Evolutionary conservation across 768 basidiomycete species (phyloP).

Genomic region (Wakefieldia striispora): DNA sequence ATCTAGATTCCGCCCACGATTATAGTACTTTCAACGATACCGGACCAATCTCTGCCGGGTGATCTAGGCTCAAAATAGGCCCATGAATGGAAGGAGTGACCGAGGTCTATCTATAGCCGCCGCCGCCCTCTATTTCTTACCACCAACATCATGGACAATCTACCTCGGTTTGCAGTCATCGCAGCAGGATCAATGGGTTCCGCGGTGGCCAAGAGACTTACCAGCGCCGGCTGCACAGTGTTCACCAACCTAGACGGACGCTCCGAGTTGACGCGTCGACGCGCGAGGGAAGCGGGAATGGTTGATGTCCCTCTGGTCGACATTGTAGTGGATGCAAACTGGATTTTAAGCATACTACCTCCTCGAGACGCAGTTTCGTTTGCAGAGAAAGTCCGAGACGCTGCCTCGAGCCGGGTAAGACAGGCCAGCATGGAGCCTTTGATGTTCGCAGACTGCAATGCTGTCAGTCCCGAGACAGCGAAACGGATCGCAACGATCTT

Average conservation of each 20-base stretch:
- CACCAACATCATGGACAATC: slow-evolving; percentile 15
- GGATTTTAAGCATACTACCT: slow-evolving; percentile 58
- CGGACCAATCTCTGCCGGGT: not conserved
- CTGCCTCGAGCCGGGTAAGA: not conserved
- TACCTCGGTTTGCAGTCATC: slow-evolving; percentile 43
- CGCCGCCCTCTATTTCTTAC: slow-evolving; percentile 4
- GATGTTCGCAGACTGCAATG: slow-evolving; percentile 57
- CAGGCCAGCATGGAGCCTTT: slow-evolving; percentile 9
- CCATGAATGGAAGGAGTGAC: slow-evolving; percentile 1
- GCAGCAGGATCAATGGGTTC: slow-evolving; percentile 62
- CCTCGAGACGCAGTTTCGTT: slow-evolving; percentile 51
- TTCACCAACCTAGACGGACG: slow-evolving; percentile 55
- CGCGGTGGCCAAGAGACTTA: slow-evolving; percentile 49
- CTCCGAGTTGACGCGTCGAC: slow-evolving; percentile 47
- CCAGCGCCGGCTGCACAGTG: slow-evolving; percentile 47
- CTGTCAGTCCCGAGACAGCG: slow-evolving; percentile 51
- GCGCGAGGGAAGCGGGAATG: slow-evolving; percentile 54
- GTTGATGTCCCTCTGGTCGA: slow-evolving; percentile 37
- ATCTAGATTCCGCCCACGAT: slow-evolving; percentile 22
- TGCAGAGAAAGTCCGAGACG: slow-evolving; percentile 33
- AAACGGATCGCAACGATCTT: slow-evolving; percentile 48
- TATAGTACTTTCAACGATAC: not conserved
- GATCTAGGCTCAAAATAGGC: slow-evolving; percentile 3
- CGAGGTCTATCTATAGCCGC: slow-evolving; percentile 11
- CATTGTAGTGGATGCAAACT: slow-evolving; percentile 36